Evolutionary conservation across 2,329 filamentous ascomycete species (phyloP).

Genomic region (Phaeosphaeriaceae sp.): DNA sequence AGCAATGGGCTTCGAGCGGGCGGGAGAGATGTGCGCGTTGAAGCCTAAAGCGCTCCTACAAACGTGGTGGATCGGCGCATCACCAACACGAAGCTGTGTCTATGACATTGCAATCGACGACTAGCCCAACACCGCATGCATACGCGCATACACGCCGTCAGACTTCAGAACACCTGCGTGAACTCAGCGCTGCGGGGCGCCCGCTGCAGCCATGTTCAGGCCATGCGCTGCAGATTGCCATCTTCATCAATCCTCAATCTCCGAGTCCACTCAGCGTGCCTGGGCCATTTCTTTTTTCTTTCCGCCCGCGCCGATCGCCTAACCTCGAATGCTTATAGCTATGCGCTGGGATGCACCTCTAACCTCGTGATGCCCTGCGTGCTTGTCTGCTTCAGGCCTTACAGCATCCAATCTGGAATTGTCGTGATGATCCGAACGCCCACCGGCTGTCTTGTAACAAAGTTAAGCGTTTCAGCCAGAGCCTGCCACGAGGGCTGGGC

Average conservation of each 20-base stretch:
- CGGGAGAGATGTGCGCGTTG: not conserved
- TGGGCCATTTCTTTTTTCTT: conserved; percentile 7
- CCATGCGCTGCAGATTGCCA: conserved; percentile 17
- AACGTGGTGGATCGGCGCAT: conserved; percentile 1
- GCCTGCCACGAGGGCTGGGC: not conserved
- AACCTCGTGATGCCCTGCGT: conserved; percentile 5
- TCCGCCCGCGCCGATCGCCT: conserved; percentile 22
- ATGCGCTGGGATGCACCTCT: conserved; percentile 8
- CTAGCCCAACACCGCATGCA: conserved; percentile 1
- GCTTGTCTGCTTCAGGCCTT: conserved; percentile 8
- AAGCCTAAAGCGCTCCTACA: not conserved
- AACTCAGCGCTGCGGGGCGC: conserved; percentile 13
- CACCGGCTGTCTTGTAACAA: not conserved
- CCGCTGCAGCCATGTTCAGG: conserved; percentile 2
- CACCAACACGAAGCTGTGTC: not conserved
- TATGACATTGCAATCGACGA: too few species aligned
- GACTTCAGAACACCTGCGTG: not conserved
- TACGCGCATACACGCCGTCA: conserved; percentile 5
- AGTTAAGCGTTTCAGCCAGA: conserved; percentile 3
- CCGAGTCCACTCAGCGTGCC: conserved; percentile 6
- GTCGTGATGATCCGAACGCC: conserved; percentile 2
- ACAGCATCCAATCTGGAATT: conserved; percentile 3
- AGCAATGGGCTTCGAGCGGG: conserved; percentile 19
- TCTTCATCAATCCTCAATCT: conserved; percentile 18
- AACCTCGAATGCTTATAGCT: not conserved